phyloP scores from a whole-genome alignment of 2,329 filamentous ascomycete genomes.

The Aspergillus sclerotialis region DNA sequence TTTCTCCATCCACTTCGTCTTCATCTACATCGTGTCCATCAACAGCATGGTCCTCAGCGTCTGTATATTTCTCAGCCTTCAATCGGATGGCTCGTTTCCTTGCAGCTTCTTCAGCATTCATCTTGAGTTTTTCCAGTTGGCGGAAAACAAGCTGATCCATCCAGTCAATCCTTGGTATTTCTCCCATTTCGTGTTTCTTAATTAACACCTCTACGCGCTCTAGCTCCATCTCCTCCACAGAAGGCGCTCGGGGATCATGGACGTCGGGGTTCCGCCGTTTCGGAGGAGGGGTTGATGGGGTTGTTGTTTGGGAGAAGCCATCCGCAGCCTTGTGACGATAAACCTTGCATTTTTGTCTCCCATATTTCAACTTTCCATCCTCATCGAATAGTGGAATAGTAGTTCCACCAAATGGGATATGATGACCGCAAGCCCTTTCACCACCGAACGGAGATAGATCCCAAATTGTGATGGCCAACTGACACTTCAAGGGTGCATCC shows the following conservation, averaged over 20 bases:
- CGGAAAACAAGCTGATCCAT: conserved; percentile 91
- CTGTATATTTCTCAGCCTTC: conserved; percentile 26
- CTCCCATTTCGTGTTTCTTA: conserved; percentile 97
- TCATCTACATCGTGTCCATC: conserved; percentile 35
- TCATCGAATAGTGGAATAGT: conserved; percentile 87
- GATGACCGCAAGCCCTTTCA: conserved; percentile 62
- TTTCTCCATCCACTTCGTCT: conserved; percentile 48
- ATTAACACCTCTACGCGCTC: conserved; percentile 83
- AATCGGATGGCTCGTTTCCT: conserved; percentile 46
- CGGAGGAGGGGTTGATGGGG: conserved; percentile 61
- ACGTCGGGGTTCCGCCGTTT: conserved; percentile 46
- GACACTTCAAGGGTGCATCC: conserved; percentile 70
- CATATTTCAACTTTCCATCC: conserved; percentile 85
- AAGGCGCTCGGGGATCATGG: conserved; percentile 38
- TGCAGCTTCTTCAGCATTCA: conserved; percentile 58
- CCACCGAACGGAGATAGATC: conserved; percentile 78
- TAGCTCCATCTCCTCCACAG: conserved; percentile 75
- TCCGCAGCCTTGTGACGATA: conserved; percentile 79
- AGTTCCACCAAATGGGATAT: conserved; percentile 88
- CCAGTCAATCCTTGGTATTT: conserved; percentile 90
- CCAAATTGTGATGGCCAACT: conserved; percentile 90
- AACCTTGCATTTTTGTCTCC: conserved; percentile 82
- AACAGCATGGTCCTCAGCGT: conserved; percentile 26
- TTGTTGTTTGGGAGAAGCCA: conserved; percentile 71
- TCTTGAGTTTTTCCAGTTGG: conserved; percentile 70